Evolutionary conservation across 176 grass and related monocot genomes (phyloP), one percentile per base, ranked within the genome.

Genomic region (Musa beccarii): DNA sequence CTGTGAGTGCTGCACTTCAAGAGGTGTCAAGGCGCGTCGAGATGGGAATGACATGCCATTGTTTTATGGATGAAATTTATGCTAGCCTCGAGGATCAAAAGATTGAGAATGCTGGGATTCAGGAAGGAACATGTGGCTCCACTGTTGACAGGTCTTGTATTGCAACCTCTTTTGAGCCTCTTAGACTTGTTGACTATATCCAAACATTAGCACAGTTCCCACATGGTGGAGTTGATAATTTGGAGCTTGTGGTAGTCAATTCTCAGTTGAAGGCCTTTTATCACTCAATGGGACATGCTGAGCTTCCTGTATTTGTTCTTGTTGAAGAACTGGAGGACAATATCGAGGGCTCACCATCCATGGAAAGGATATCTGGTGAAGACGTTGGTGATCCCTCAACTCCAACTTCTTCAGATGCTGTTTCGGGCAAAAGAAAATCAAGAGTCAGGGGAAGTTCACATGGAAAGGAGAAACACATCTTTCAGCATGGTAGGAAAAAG

Each of bases 211-310:
- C 90, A 66, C 81, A 73, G 75, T 73, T 76, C 20, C 84, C 88
- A 62, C 72, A 76, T 72, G 84, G 79, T 66, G 80, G 76, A 64
- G 68, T 79, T 63, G 86, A 91, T 80, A 80, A 79, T 34, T 72
- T 94, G 11, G 82, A 91, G 7, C 64, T 82, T 2, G 80, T 78
- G 34, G 72, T 99, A 61, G 79, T 69, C 10, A 94, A 87, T 76
- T 88, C 88, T 78, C 89, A 91, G 70, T 66, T 89, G 75, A 89
- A 72, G 24, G 86, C 86, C 52, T 89, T 99, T 68, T 84, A 94
- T 71, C 76, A 67, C 13, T 94, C 79, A 52, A 91, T 88, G 81
- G 81, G 66, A 8, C 72, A 93, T 63, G 80, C 95, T 2, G 84
- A 84, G 34, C 88, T 82, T 51, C 86, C 95, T 34, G 56, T 57